phyloP scores from a whole-genome alignment of 1,139 yeast genomes.

The Sugiyamaella pinicola region DNA sequence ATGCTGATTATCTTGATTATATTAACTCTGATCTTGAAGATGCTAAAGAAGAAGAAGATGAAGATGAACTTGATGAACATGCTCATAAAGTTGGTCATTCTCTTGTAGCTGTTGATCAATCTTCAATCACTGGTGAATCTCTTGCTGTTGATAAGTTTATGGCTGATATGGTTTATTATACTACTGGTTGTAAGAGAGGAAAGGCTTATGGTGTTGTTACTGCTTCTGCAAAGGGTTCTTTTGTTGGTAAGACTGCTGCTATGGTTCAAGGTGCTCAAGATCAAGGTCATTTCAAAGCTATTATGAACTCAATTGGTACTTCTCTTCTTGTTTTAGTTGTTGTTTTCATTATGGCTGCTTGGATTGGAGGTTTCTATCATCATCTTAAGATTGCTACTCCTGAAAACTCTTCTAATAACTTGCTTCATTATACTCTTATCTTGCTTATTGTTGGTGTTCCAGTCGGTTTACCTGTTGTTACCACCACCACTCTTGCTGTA shows the following conservation, averaged over 20 bases:
- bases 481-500: constrained; percentile 93
- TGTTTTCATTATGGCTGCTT: constrained; percentile 66
- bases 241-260: constrained; percentile 78
- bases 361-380: constrained; percentile 83
- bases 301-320: constrained; percentile 80
- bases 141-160: constrained; percentile 73
- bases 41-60: constrained; percentile 76
- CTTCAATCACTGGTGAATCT: constrained; percentile 82
- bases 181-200: constrained; percentile 80
- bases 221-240: constrained; percentile 70
- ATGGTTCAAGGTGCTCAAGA: constrained; percentile 77
- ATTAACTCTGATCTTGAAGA: constrained; percentile 62
- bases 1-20: constrained; percentile 44
- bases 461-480: constrained; percentile 94
- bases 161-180: constrained; percentile 72
- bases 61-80: constrained; percentile 58
- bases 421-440: constrained; percentile 78
- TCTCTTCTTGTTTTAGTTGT: constrained; percentile 71
- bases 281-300: constrained; percentile 79
- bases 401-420: constrained; percentile 42
- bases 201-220: constrained; percentile 75
- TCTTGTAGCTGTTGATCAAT: constrained; percentile 72
- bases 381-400: constrained; percentile 65
- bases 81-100: constrained; percentile 44
- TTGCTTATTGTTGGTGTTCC: constrained; percentile 94